Conservation (phyloP, 2,329 filamentous ascomycete species). For the Fusarium sacchari region DNA sequence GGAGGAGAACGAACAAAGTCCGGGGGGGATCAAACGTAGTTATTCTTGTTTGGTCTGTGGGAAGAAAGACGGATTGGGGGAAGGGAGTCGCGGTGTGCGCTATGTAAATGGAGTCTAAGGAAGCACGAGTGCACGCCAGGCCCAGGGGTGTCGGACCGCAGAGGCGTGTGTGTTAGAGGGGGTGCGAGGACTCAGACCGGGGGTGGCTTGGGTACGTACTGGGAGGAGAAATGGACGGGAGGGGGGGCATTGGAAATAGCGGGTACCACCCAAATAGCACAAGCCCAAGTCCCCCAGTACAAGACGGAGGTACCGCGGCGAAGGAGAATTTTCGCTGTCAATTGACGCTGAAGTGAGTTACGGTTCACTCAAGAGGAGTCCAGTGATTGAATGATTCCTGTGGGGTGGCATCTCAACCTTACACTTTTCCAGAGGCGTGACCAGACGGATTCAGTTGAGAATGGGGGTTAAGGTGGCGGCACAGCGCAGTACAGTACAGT, state of each 20-base stretch:
- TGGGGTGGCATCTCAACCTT: constrained; percentile 24
- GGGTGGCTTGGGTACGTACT: constrained; percentile 24
- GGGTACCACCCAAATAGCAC: constrained; percentile 17
- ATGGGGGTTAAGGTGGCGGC: constrained; percentile 18
- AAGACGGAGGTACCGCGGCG: constrained; percentile 43
- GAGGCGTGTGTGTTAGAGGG: constrained; percentile 11
- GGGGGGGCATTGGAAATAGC: constrained; percentile 6
- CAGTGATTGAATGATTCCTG: constrained; percentile 19
- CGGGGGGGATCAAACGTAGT: constrained; percentile 44
- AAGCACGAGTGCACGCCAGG: constrained; percentile 35
- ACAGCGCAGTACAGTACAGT: neutral
- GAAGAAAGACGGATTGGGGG: constrained; percentile 43
- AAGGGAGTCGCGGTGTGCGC: constrained; percentile 45
- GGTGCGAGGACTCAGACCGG: neutral
- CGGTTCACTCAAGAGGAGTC: neutral
- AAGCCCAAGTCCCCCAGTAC: constrained; percentile 39
- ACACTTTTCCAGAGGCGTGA: constrained; percentile 14
- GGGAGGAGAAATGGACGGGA: neutral
- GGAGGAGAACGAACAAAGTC: constrained; percentile 38
- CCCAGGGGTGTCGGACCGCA: constrained; percentile 17
- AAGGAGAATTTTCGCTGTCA: constrained; percentile 26
- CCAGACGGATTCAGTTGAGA: constrained; percentile 11
- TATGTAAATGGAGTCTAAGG: constrained; percentile 38
- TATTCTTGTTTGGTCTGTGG: constrained; percentile 44
- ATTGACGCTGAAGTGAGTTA: neutral